Evolutionary conservation across 2,329 filamentous ascomycete genomes (phyloP).

Genomic region (Diaporthe australafricana): DNA sequence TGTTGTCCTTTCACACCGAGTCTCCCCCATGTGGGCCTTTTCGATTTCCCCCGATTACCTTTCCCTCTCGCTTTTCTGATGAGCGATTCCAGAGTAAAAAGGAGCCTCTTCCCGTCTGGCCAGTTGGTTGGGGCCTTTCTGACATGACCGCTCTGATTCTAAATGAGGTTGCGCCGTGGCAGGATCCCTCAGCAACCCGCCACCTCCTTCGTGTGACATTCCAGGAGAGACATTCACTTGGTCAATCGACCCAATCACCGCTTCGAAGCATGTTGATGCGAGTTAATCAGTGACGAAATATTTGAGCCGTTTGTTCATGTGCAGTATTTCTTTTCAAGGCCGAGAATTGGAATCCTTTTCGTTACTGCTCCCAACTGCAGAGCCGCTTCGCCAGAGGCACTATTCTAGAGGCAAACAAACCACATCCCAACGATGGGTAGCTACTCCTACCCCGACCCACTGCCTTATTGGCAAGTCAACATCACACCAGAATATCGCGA

Average conservation of each 20-base stretch:
- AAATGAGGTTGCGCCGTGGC: conserved; percentile 18
- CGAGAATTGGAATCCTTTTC: neutral
- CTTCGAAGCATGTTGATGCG: neutral
- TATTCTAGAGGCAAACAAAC: neutral
- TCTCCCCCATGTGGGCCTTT: conserved; percentile 7
- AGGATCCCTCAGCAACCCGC: neutral
- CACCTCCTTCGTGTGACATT: neutral
- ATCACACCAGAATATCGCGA: conserved; percentile 72
- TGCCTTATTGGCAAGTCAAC: conserved; percentile 88
- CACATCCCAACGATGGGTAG: conserved; percentile 51
- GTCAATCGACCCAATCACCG: neutral
- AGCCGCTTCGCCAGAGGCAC: neutral
- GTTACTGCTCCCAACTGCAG: conserved; percentile 6
- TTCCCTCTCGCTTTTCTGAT: neutral
- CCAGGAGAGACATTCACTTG: conserved; percentile 2
- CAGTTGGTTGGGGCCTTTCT: neutral
- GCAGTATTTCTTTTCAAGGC: neutral
- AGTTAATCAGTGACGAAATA: neutral
- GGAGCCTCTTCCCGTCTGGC: neutral
- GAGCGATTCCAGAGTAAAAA: neutral
- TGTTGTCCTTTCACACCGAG: conserved; percentile 18
- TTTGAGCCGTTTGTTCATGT: neutral
- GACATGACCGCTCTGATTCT: conserved; percentile 16
- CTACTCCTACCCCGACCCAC: conserved; percentile 30
- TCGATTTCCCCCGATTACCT: neutral